Evolutionary conservation across 2,329 filamentous ascomycete genomes (phyloP).

Genomic region (Zymoseptoria tritici): DNA sequence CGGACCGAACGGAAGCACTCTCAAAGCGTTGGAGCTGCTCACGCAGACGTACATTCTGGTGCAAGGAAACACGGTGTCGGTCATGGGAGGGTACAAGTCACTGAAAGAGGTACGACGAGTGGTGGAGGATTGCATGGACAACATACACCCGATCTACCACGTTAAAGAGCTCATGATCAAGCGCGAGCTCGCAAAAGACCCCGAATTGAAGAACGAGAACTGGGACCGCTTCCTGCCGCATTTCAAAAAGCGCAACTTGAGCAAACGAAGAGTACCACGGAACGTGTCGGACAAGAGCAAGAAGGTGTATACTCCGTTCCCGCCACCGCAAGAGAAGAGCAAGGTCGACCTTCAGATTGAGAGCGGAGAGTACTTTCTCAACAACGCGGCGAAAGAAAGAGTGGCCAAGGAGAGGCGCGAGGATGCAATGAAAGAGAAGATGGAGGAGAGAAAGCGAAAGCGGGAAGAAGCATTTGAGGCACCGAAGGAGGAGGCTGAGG

Average conservation of each 20-base stretch:
- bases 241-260: slow-evolving; percentile 89
- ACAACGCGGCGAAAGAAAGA: slow-evolving; percentile 85
- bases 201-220: slow-evolving; percentile 74
- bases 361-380: slow-evolving; percentile 91
- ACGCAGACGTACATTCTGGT: slow-evolving; percentile 91
- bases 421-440: slow-evolving; percentile 79
- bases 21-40: slow-evolving; percentile 88
- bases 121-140: slow-evolving; percentile 92
- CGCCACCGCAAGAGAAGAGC: slow-evolving; percentile 94
- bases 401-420: slow-evolving; percentile 70
- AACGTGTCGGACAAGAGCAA: slow-evolving; percentile 88
- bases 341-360: slow-evolving; percentile 98
- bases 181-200: slow-evolving; percentile 82
- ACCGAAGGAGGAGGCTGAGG: slow-evolving; percentile 63
- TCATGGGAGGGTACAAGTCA: slow-evolving; percentile 87
- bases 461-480: slow-evolving; percentile 79
- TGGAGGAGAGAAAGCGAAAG: slow-evolving; percentile 79
- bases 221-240: slow-evolving; percentile 96
- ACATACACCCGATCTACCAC: slow-evolving; percentile 82
- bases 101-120: slow-evolving; percentile 86
- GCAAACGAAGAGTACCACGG: slow-evolving; percentile 71
- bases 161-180: slow-evolving; percentile 97
- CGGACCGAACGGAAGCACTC: slow-evolving; percentile 80
- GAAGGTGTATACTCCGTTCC: slow-evolving; percentile 96
- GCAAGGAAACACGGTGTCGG: slow-evolving; percentile 89